Evolutionary conservation across 2,329 filamentous ascomycete species (phyloP).

Genomic region (Canariomyces notabilis): DNA sequence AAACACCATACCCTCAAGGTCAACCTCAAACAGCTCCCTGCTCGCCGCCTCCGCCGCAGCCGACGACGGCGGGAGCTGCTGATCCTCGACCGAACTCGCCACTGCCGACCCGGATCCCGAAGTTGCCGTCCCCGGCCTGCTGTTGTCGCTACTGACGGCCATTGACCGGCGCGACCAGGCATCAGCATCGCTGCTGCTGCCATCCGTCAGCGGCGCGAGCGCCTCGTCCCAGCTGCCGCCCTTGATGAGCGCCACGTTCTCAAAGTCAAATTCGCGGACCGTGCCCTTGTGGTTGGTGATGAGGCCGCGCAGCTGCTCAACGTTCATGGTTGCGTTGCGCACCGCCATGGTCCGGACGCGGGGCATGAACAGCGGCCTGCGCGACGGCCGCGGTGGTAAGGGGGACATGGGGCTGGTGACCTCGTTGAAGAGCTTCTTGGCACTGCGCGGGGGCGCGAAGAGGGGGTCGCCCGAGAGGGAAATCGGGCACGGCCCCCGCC

Average conservation of each 20-base stretch:
- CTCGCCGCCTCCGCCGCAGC: constrained; percentile 52
- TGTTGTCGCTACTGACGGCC: constrained; percentile 26
- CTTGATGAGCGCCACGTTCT: constrained; percentile 64
- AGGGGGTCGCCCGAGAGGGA: constrained; percentile 65
- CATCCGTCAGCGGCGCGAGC: constrained; percentile 62
- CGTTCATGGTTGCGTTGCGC: constrained; percentile 67
- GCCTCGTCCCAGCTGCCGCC: constrained; percentile 76
- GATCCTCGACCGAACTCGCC: constrained; percentile 25
- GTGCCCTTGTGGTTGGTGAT: constrained; percentile 62
- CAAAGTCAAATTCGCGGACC: constrained; percentile 74
- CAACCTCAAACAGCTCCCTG: constrained; percentile 42
- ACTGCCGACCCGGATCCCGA: constrained; percentile 18
- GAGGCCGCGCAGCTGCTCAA: constrained; percentile 64
- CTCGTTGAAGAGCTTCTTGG: constrained; percentile 58
- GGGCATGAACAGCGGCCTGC: constrained; percentile 59
- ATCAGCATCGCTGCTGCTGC: constrained; percentile 33
- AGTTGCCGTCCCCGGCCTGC: constrained; percentile 23
- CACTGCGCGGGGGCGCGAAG: constrained; percentile 51
- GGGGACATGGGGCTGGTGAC: constrained; percentile 62
- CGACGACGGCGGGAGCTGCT: constrained; percentile 44
- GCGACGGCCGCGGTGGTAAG: constrained; percentile 45
- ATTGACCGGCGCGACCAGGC: constrained; percentile 41
- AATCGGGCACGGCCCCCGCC: constrained; percentile 68
- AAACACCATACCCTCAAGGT: constrained; percentile 37
- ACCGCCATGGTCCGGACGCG: constrained; percentile 64